A percentile compares a stretch with the other conserved stretches of the same genome.
Conservation (phyloP, 148 eudicot genomes). For the Nepenthes mirabilis region DNA sequence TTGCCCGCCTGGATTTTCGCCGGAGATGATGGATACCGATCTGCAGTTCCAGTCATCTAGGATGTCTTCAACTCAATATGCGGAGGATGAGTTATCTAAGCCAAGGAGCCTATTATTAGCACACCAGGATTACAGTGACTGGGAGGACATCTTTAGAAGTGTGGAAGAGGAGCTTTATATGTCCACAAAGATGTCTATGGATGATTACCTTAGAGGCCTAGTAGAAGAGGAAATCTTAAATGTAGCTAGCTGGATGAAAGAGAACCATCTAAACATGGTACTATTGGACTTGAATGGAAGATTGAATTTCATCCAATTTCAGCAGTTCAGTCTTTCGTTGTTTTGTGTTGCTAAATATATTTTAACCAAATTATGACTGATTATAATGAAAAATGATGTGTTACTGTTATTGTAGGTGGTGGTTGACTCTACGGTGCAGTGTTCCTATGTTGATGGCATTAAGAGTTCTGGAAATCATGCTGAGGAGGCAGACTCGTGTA, state of each 20-base stretch:
- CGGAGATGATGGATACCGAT: constrained; percentile 14
- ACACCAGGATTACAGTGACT: constrained; percentile 9
- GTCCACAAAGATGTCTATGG: constrained; percentile 35
- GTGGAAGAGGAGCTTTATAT: constrained; percentile 50
- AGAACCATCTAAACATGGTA: constrained; percentile 40
- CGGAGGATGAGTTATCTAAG: constrained; percentile 11
- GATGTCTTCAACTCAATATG: constrained; percentile 15
- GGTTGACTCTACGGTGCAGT: constrained; percentile 12
- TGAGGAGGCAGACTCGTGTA: constrained; percentile 8
- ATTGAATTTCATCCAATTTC: background rate
- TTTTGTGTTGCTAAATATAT: background rate
- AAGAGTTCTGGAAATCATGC: constrained; percentile 6
- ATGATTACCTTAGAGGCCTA: constrained; percentile 22
- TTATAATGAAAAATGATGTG: background rate
- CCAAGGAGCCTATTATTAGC: background rate
- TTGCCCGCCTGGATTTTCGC: constrained; percentile 83
- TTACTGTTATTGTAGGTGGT: constrained; percentile 21
- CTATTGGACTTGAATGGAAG: background rate
- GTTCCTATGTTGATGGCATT: constrained; percentile 8
- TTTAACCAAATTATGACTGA: background rate
- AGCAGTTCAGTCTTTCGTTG: background rate
- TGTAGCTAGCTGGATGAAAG: constrained; percentile 14
- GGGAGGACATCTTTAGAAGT: constrained; percentile 27
- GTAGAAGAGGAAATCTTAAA: constrained; percentile 44
- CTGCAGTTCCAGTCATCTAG: constrained; percentile 8